Evolutionary conservation across 441 rosid species (phyloP).

Genomic region (Raphanus hybrid): DNA sequence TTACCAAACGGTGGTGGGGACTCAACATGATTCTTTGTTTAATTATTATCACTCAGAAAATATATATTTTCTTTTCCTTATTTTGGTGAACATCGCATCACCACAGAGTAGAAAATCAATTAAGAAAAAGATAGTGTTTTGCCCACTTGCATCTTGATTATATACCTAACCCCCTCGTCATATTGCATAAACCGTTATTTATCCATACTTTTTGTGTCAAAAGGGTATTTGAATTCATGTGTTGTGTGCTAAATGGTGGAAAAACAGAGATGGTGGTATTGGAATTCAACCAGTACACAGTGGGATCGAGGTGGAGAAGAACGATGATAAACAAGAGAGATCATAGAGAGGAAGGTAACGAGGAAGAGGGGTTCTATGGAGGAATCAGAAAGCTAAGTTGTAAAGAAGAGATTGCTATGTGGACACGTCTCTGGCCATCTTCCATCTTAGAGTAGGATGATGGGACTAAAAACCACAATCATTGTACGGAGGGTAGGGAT

Average conservation of each 20-base stretch:
- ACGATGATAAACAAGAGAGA: conserved; percentile 60
- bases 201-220: neutral
- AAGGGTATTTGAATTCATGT: neutral
- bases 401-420: conserved; percentile 60
- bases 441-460: conserved; percentile 57
- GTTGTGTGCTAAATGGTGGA: conserved; percentile 16
- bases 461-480: neutral
- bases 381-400: conserved; percentile 63
- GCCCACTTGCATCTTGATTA: conserved; percentile 10
- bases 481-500: conserved; percentile 2
- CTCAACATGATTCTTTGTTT: conserved; percentile 30
- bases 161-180: conserved; percentile 7
- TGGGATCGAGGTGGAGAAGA: conserved; percentile 81
- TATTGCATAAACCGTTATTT: neutral
- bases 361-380: conserved; percentile 88
- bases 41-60: neutral
- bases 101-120: conserved; percentile 30
- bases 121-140: conserved; percentile 19
- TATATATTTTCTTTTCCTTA: conserved; percentile 16
- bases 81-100: conserved; percentile 45
- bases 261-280: conserved; percentile 65
- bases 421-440: conserved; percentile 77
- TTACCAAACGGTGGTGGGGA: conserved; percentile 23
- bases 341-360: conserved; percentile 82
- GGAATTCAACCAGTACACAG: conserved; percentile 66